Base-by-base conservation (phyloP, 2,329 filamentous ascomycete genomes). In the Fusarium siculi region DNA sequence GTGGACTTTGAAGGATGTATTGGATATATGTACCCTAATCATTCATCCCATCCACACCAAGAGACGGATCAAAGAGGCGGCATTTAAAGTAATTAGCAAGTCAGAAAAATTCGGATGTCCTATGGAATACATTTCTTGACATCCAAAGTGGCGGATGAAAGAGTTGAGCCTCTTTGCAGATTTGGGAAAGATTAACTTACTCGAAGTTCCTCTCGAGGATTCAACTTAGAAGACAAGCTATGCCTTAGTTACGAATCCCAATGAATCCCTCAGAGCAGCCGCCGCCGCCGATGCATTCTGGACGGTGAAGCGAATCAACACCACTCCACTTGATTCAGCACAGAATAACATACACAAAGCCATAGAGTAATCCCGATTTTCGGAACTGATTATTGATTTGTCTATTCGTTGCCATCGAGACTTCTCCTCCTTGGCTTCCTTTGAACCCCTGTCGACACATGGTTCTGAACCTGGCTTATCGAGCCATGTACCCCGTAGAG, bases 401-500 rank as follows among this genome's bases (percentile, higher is more conserved):
- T 55, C 37, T 37, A 15, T 21, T 55, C 54, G 42, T 25, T 62
- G 21, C 49, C 49, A 47, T 46, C 39, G 46, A 63, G 46, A 34
- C 61, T 70, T 58, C 42, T 55, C 49, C 39, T 58, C 53, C 50
- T 63, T 56, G 47, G 49, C 53, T 49, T 69, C 46, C 40, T 53
- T 58, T 54, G 40, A 42, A 64, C 53, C 68, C 61, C 57, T 66
- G 60, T 60, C 57, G 19, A 52, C 46, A 42, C 42, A 66, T 62
- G 25, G 30, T 58, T 40, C 39, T 40, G 54, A 56, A 47, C 68
- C 44, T 39, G 67, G 54, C 64, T 62, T 63, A 66, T 72, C 63
- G 61, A 75, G 68, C 73, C 70, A 76, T 62, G 49, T 37, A 50
- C 30, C 23, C 44, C 46, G 10, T 32, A 18, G 16, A 54, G 34